phyloP scores from a whole-genome alignment of 2,329 filamentous ascomycete genomes.

The Cercospora sesami region DNA sequence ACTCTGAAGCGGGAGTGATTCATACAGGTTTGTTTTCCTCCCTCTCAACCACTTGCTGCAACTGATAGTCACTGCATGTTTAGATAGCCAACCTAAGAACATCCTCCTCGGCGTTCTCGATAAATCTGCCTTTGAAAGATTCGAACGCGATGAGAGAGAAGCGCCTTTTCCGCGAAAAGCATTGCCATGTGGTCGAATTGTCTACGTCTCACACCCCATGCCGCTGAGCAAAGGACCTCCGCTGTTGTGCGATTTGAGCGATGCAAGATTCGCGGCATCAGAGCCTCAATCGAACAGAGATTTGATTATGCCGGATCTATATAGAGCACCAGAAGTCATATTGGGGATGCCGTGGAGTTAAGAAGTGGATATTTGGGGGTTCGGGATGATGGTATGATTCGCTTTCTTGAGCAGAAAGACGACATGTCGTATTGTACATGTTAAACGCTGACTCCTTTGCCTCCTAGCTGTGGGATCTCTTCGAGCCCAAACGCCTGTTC shows the following conservation, averaged over 20 bases:
- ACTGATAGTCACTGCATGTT: too few relatives aligned
- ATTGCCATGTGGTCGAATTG: not conserved
- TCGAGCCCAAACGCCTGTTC: not conserved
- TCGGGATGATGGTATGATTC: not conserved
- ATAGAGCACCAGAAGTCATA: not conserved
- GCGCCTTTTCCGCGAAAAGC: not conserved
- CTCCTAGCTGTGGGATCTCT: not conserved
- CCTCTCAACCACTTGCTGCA: too few relatives aligned
- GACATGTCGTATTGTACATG: too few relatives aligned
- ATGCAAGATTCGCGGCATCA: not conserved
- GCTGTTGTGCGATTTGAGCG: not conserved
- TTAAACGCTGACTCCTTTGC: not conserved
- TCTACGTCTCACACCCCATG: not conserved
- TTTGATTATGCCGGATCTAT: not conserved
- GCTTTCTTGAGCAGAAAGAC: too few relatives aligned
- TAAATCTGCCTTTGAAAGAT: not conserved
- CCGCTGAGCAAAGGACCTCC: not conserved
- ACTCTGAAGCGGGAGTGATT: not conserved
- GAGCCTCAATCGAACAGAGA: not conserved
- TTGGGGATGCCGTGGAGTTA: not conserved
- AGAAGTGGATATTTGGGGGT: not conserved
- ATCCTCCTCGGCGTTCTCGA: not conserved
- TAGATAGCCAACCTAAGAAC: not conserved
- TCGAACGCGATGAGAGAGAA: not conserved
- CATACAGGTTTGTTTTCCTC: not conserved